These are phyloP conservation scores for Daldinia grandis DNA, from an alignment of 495 filamentous ascomycete species.

Conservation along the genomic window DNA sequence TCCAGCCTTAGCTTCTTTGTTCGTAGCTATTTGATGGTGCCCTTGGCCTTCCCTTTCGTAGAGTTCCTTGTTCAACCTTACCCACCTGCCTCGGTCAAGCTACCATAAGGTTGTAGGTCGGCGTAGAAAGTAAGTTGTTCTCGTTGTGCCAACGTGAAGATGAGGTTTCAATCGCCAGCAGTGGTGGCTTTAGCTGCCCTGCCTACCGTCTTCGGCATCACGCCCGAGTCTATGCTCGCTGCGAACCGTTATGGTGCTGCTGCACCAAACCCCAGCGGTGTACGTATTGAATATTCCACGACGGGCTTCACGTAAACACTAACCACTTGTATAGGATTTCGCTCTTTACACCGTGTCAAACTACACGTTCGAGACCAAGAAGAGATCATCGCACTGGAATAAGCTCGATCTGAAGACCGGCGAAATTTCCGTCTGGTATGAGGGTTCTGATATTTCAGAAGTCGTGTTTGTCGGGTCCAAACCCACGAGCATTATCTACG, in stretches of 20 bases:
- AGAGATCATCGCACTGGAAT: slow-evolving; percentile 68
- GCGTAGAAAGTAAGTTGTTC: slow-evolving; percentile 18
- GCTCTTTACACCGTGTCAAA: slow-evolving; percentile 56
- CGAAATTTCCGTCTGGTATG: slow-evolving; percentile 66
- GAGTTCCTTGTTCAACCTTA: slow-evolving; percentile 8
- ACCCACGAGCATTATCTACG: slow-evolving; percentile 62
- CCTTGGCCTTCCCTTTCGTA: slow-evolving; percentile 5
- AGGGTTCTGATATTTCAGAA: slow-evolving; percentile 63
- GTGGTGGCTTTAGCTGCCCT: slow-evolving; percentile 39
- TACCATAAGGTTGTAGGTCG: slow-evolving; percentile 15
- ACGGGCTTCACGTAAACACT: neutral
- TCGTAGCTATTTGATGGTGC: slow-evolving; percentile 23
- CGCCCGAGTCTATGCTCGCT: slow-evolving; percentile 43
- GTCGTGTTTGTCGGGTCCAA: slow-evolving; percentile 70
- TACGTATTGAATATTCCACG: slow-evolving; percentile 34
- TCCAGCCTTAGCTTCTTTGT: slow-evolving; percentile 13
- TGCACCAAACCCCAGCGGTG: slow-evolving; percentile 44
- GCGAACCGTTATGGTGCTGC: slow-evolving; percentile 46
- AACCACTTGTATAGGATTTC: slow-evolving; percentile 34
- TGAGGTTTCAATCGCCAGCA: slow-evolving; percentile 43
- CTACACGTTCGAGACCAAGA: slow-evolving; percentile 74
- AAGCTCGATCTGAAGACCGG: slow-evolving; percentile 69
- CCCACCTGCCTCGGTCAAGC: slow-evolving; percentile 6
- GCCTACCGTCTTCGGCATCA: slow-evolving; percentile 43
- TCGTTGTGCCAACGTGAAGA: slow-evolving; percentile 31